These are phyloP conservation scores for Rubia peregrina DNA, from an alignment of 305 asterid genomes.

Conservation along the genomic window DNA sequence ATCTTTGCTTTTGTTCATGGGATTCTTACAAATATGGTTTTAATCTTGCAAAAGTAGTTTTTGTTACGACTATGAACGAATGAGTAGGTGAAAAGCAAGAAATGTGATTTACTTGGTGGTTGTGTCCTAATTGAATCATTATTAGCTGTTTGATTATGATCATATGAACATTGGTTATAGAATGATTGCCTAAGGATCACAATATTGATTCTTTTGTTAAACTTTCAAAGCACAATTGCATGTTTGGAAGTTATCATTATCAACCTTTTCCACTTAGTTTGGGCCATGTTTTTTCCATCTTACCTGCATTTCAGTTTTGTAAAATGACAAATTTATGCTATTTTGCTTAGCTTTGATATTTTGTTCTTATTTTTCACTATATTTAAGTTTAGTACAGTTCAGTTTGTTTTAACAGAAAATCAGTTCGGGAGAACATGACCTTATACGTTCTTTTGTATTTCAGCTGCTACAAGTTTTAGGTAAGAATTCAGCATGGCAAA, in stretches of 20 bases:
- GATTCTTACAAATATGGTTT: not conserved
- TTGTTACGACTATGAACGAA: not conserved
- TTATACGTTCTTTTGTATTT: constrained; percentile 9
- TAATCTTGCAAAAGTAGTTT: too few species aligned
- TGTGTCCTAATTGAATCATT: constrained; percentile 1
- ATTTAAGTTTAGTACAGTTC: too few species aligned
- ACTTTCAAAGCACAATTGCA: not conserved
- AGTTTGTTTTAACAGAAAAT: too few species aligned
- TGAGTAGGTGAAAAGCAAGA: not conserved
- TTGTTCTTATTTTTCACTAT: too few species aligned
- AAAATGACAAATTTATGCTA: too few species aligned
- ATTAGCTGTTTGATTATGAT: not conserved
- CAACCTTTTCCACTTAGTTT: not conserved
- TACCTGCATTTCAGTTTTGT: too few species aligned
- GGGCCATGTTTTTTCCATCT: too few species aligned
- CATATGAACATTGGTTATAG: not conserved
- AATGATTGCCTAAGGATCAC: not conserved
- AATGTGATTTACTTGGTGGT: not conserved
- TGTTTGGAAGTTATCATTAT: not conserved
- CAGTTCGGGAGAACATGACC: too few species aligned
- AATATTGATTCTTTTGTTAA: not conserved
- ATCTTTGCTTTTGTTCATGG: not conserved
- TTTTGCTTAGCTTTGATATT: too few species aligned
- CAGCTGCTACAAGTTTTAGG: constrained; percentile 29
- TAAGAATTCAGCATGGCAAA: constrained; percentile 15